phyloP scores from a whole-genome alignment of 306 rosid genomes.

The Cucumis melo region DNA sequence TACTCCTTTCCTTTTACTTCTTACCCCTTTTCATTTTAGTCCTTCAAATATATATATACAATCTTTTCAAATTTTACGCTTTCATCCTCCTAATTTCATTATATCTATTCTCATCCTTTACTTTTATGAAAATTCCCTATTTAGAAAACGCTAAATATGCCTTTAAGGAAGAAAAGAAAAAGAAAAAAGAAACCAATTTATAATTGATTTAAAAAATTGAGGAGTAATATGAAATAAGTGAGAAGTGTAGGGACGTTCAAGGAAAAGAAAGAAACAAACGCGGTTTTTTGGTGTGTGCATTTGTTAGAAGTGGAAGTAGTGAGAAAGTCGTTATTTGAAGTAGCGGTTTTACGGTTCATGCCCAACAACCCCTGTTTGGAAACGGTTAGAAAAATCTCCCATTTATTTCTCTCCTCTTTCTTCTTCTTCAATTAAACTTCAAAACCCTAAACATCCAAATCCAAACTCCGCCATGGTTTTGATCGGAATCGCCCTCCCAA shows the following conservation, averaged over 20 bases:
- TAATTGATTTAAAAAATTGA: background rate
- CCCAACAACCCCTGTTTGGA: constrained; percentile 25
- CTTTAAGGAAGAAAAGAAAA: too few species aligned
- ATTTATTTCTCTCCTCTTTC: background rate
- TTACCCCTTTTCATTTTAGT: background rate
- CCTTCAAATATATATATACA: background rate
- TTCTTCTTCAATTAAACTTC: background rate
- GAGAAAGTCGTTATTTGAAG: constrained; percentile 18
- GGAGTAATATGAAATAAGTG: background rate
- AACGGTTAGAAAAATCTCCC: constrained; percentile 11
- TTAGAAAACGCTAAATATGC: too few species aligned
- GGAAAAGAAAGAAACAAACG: background rate
- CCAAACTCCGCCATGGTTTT: too few species aligned
- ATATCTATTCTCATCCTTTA: background rate
- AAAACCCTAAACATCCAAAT: background rate
- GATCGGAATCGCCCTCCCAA: background rate
- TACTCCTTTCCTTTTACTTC: background rate
- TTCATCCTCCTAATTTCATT: background rate
- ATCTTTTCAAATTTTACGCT: too few species aligned
- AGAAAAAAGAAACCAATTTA: too few species aligned
- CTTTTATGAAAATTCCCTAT: too few species aligned
- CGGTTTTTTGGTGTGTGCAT: background rate
- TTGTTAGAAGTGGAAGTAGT: background rate
- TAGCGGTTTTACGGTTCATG: constrained; percentile 49
- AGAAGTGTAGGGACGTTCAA: background rate